Base-by-base conservation (phyloP, 177 flowering plant genomes). In the Vitis hybrid region DNA sequence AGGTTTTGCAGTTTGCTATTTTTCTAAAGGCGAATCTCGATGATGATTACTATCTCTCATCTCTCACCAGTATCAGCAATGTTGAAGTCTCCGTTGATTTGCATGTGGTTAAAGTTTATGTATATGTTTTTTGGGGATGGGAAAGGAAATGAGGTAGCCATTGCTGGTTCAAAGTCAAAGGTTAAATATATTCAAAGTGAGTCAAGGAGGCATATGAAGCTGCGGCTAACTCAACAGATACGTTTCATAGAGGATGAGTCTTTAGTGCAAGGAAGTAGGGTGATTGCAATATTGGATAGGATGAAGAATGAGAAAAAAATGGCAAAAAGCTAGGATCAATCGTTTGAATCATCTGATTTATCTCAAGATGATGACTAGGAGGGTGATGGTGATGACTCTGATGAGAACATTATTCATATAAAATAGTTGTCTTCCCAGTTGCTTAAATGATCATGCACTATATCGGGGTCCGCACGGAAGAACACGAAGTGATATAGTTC, bases 171-270 rank as follows among this genome's bases (percentile, higher is more conserved):
- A 72, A 91, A 93, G 74, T 81, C 97, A 17, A 96, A 93, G 77
- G 90, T 91, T 46, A 96, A 92, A 66, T 95, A 95, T 82, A 91
- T 93, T 15, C 83, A 98, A 11, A 69, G 91, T 76, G 77, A 76
- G 76, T 69, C 93, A 65, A 98, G 98, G 12, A 91, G 78, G 80
- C 93, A 97, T n/a, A 93, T 95, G 91, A 95, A 85, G 82, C 69
- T 93, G 84, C 82, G 98, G 50, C 74, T 91, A 66, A 90, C 99
- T 72, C 99, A 98, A 35, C 94, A 95, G 79, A 77, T 95, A 67
- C 92, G 98, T 17, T 93, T 95, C 68, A 79, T 93, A 10, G 97
- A 91, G 80, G 99, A 95, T 68, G 97, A 91, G 62, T 86, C 99
- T 65, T 52, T 86, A 62, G 98, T 91, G 75, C 77, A 94, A 73